Percentiles rank a stretch among this genome's conserved stretches.
Conservation (phyloP, 495 filamentous ascomycete genomes). For the Xylaria venustula region DNA sequence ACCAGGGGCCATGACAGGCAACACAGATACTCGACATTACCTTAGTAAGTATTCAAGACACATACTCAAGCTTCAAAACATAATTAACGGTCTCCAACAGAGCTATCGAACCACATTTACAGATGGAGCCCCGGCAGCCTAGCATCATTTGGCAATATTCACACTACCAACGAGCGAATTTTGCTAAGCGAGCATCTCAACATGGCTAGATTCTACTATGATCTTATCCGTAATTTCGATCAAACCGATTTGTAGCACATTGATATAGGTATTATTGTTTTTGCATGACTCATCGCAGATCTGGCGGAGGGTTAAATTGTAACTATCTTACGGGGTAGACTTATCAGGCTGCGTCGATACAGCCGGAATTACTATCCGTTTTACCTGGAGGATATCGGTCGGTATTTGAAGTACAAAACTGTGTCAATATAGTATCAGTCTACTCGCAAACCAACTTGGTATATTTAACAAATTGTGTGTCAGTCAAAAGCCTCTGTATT, state of each 20-base stretch:
- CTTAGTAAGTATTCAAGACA: neutral
- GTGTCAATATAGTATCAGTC: too few species aligned
- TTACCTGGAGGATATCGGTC: too few species aligned
- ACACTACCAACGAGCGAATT: neutral
- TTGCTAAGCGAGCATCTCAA: neutral
- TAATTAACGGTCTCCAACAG: neutral
- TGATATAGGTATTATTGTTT: too few species aligned
- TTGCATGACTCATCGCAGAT: too few species aligned
- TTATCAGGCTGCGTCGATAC: too few species aligned
- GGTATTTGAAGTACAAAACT: too few species aligned
- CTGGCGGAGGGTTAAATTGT: too few species aligned
- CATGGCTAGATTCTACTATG: slow-evolving; percentile 6
- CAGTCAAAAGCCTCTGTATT: too few species aligned
- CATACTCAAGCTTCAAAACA: neutral
- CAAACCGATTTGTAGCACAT: neutral
- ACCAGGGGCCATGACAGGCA: slow-evolving; percentile 1
- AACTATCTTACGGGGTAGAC: too few species aligned
- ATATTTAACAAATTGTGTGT: too few species aligned
- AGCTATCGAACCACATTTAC: neutral
- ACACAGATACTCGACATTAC: neutral
- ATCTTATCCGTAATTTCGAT: neutral
- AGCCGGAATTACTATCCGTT: too few species aligned
- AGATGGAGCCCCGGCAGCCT: neutral
- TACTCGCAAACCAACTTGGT: too few species aligned
- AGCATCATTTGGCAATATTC: neutral